Evolutionary conservation across 345 rosid genomes (phyloP), one percentile per base, ranked within the genome.

Genomic region (Euphorbia pulcherrima): DNA sequence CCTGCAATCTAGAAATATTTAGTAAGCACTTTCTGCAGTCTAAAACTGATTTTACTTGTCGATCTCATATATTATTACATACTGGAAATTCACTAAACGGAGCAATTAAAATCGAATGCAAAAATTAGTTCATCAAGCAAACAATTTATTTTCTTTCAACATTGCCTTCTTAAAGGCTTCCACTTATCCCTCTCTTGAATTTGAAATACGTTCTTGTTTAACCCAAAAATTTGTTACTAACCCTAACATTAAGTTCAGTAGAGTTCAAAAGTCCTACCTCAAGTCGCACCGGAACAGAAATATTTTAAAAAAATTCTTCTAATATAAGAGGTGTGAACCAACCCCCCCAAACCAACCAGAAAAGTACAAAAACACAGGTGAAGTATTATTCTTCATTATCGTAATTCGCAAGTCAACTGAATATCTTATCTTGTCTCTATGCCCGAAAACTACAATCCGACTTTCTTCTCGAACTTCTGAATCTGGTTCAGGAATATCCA

Each of bases 401-500:
- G 37, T 1, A 41, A 37, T 52, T 62, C 50, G 37, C 0, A 41
- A 37, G 54, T 61, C 60, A 56, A 55, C 13, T 54, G 46, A 51
- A 9, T 20, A 59, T 30, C 54, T 33, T 20, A 59, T 30, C 54
- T 33, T 29, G 54, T 72, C 62, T 18, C 39, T 62, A 20, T 55
- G 8, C 4, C 66, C 1, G 30, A 51, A 29, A 47, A 70, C 84
- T 81, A 93, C 70, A 93, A 60, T 16, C 97, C 96, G 0, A 62
- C 20, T 0, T 24, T 18, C 79, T 86, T 84, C 82, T 93, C 69
- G 23, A 65, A 0, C 75, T 93, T 93, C 28, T 86, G 82, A 75
- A 93, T 86, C 83, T 90, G 98, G 84, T 90, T 90, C 54, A 93
- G 89, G 87, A 88, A 90, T 68, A 93, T 93, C 98, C 97, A 93